Base-by-base conservation (phyloP, 1,139 yeast species). In the Sugiyamaella sp. region DNA sequence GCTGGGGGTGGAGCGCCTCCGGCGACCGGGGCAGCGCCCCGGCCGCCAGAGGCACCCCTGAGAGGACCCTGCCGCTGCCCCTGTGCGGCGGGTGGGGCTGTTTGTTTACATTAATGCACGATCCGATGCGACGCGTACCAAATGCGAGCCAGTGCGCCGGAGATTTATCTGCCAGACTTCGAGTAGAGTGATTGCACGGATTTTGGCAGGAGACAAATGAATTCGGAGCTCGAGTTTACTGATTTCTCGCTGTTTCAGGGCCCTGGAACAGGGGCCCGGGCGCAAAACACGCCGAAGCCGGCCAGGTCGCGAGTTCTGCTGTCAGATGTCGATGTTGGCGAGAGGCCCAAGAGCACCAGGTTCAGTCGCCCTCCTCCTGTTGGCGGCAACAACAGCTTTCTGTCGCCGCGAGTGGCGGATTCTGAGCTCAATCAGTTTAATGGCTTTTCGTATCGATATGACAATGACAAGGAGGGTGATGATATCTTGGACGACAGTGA, bases 401-500 rank as follows among this genome's bases (percentile, higher is more conserved):
- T 62, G 46, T 61, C 65, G 3, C 65, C 65, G 1, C 57, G 61
- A 24, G 47, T 61, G 5, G 39, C 58, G 4, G 50, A 58, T 8
- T 47, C 62, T 1, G 65, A 62, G 37, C 54, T 61, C 8, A 51
- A 58, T n/a, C 65, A 61, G 25, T 62, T 62, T 46, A 55, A 56
- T n/a, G 59, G 60, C 37, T 62, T 62, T 45, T 57, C 64, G 12
- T 46, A 46, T 37, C 25, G 47, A 19, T 19, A n/a, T 10, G 45
- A 41, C 27, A 17, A 24, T n/a, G 39, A 44, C 3, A 24, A 19
- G 6, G 40, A 21, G 10, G 27, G 25, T 3, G 47, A 12, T 33
- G 47, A 44, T 44, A 44, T 44, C 32, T 12, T 44, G 47, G 32
- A 44, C 20, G 47, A 44, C 20, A 44, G 47, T 19, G 47, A 44